phyloP scores from a whole-genome alignment of 768 basidiomycete genomes.

The Collybia nuda region DNA sequence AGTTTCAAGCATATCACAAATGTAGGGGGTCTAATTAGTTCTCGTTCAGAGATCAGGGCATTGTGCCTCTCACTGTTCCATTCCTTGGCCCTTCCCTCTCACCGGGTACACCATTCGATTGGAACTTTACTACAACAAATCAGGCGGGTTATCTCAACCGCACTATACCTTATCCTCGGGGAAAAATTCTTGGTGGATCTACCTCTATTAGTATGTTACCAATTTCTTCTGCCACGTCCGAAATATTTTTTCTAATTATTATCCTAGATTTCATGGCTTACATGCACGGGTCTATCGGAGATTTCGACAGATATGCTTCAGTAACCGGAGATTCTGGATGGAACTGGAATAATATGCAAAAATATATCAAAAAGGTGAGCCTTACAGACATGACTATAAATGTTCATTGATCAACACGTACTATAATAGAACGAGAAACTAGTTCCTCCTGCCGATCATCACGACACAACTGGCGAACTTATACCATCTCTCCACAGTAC shows the following conservation, averaged over 20 bases:
- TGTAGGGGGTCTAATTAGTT: constrained; percentile 14
- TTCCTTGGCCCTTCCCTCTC: constrained; percentile 7
- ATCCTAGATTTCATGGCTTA: constrained; percentile 19
- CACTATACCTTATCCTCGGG: constrained; percentile 5
- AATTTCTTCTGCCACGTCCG: neutral
- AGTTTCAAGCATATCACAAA: neutral
- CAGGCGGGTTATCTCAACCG: constrained; percentile 6
- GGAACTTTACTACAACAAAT: constrained; percentile 10
- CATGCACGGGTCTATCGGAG: constrained; percentile 18
- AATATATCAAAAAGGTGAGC: constrained; percentile 14
- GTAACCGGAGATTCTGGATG: constrained; percentile 18
- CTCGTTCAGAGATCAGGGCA: constrained; percentile 1
- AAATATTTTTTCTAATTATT: neutral
- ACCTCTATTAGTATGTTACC: constrained; percentile 6
- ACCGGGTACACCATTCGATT: constrained; percentile 7
- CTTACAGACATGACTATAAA: constrained; percentile 10
- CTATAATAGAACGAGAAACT: constrained; percentile 14
- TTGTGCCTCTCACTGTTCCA: constrained; percentile 1
- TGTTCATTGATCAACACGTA: neutral
- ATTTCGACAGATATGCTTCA: constrained; percentile 16
- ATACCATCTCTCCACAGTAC: constrained; percentile 9
- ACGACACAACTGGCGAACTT: constrained; percentile 12
- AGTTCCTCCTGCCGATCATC: constrained; percentile 11
- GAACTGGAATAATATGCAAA: constrained; percentile 20
- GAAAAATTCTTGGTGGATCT: constrained; percentile 8